Percentiles rank a stretch among this genome's conserved stretches.
phyloP scores from a whole-genome alignment of 352 stramenopile genomes.

The Phytophthora sp. region DNA sequence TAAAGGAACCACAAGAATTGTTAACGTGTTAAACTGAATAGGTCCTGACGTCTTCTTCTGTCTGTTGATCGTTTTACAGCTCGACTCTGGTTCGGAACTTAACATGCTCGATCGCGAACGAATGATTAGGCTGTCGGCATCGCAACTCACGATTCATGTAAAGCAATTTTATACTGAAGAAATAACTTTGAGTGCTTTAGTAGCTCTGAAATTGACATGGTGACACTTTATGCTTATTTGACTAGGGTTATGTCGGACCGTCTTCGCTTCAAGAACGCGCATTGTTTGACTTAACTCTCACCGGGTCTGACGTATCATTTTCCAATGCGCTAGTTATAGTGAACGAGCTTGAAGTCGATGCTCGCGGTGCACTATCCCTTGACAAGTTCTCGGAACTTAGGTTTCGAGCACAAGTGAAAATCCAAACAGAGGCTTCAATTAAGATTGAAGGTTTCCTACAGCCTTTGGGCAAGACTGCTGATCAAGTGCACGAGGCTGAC shows the following conservation, averaged over 20 bases:
- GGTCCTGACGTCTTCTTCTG: slow-evolving; percentile 14
- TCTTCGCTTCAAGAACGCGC: slow-evolving; percentile 47
- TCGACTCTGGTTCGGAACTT: slow-evolving; percentile 61
- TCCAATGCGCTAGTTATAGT: slow-evolving; percentile 58
- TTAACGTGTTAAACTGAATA: background rate
- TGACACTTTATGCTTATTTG: background rate
- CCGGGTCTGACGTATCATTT: slow-evolving; percentile 49
- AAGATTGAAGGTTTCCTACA: slow-evolving; percentile 58
- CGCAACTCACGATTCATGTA: slow-evolving; percentile 59
- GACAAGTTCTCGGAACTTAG: slow-evolving; percentile 81
- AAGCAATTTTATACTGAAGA: too few species aligned
- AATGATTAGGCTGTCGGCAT: slow-evolving; percentile 43
- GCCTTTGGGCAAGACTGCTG: slow-evolving; percentile 32
- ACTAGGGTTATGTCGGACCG: slow-evolving; percentile 58
- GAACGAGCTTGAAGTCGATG: slow-evolving; percentile 40
- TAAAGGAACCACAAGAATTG: slow-evolving; percentile 26
- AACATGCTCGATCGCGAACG: slow-evolving; percentile 46
- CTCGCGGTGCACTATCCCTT: slow-evolving; percentile 41
- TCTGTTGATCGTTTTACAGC: slow-evolving; percentile 24
- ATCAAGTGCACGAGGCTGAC: background rate
- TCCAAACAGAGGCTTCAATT: slow-evolving; percentile 36
- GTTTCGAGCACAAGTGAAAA: slow-evolving; percentile 46
- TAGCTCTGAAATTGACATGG: slow-evolving; percentile 1
- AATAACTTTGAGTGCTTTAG: too few species aligned
- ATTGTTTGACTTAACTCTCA: slow-evolving; percentile 46